phyloP scores from a whole-genome alignment of 164 flowering plant species.

The Magnolia officinalis region DNA sequence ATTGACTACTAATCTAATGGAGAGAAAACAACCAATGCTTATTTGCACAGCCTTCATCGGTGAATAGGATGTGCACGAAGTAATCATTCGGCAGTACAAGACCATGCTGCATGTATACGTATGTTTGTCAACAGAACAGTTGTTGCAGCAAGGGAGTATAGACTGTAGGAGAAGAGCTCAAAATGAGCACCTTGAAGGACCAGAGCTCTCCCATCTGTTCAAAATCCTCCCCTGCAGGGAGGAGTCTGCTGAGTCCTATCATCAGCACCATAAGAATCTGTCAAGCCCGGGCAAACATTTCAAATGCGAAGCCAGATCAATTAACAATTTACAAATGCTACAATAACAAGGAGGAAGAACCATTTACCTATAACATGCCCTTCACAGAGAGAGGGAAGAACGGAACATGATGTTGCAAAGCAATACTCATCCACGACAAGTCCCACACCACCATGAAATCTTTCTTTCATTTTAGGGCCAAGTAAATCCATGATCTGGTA shows the following conservation, averaged over 20 bases:
- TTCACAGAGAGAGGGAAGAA: slow-evolving; percentile 14
- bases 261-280: background rate
- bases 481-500: slow-evolving; percentile 11
- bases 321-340: background rate
- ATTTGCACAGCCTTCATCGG: slow-evolving; percentile 1
- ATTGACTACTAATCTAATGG: background rate
- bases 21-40: slow-evolving; percentile 7
- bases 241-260: slow-evolving; percentile 8
- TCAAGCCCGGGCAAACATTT: background rate
- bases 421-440: slow-evolving; percentile 4
- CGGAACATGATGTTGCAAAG: slow-evolving; percentile 4
- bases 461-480: background rate
- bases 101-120: slow-evolving; percentile 10
- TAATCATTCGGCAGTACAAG: slow-evolving; percentile 3
- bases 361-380: slow-evolving; percentile 14
- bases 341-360: background rate
- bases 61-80: slow-evolving; percentile 8
- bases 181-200: slow-evolving; percentile 10
- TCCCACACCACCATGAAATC: slow-evolving; percentile 8
- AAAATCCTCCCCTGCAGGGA: slow-evolving; percentile 7
- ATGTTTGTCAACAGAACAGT: background rate
- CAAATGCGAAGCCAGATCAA: background rate
- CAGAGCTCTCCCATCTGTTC: slow-evolving; percentile 9
- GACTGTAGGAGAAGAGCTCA: background rate
- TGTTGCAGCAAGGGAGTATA: background rate